phyloP scores from a whole-genome alignment of 305 asterid genomes.

The Fraxinus angustifolia region DNA sequence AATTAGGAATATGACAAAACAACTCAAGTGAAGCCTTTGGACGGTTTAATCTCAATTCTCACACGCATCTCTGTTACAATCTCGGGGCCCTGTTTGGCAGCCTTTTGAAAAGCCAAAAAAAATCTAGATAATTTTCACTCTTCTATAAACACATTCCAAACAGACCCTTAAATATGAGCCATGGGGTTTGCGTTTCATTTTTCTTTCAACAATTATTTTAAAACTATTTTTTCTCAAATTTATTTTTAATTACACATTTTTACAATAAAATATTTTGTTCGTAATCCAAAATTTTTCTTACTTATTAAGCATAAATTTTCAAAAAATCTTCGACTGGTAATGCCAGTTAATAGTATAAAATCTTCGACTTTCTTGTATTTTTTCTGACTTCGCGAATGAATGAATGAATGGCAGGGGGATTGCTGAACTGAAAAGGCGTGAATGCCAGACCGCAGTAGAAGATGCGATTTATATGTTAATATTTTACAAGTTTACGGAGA shows the following conservation, averaged over 20 bases:
- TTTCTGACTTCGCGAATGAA: constrained; percentile 25
- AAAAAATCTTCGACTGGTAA: constrained; percentile 25
- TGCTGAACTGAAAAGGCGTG: constrained; percentile 45
- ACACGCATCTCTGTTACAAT: not conserved
- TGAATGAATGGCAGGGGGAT: constrained; percentile 60
- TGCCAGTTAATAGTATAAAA: constrained; percentile 29
- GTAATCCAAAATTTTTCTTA: too few relatives aligned
- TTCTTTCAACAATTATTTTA: not conserved
- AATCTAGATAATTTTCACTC: not conserved
- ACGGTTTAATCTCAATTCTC: not conserved
- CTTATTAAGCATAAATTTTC: too few relatives aligned
- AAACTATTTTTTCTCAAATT: not conserved
- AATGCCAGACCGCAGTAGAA: constrained; percentile 62
- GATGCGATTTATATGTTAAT: constrained; percentile 63
- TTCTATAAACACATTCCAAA: not conserved
- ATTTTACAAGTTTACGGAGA: constrained; percentile 49
- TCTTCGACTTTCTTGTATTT: constrained; percentile 9
- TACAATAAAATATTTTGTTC: not conserved
- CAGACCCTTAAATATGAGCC: not conserved
- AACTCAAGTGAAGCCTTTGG: not conserved
- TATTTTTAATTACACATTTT: too few relatives aligned
- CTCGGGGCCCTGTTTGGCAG: not conserved
- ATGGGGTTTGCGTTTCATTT: not conserved
- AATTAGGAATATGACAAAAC: not conserved
- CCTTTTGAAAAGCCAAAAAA: not conserved